A percentile compares a stretch with the other conserved stretches of the same genome.
Conservation (phyloP, 106 monocot genomes). For the Dendrobium huoshanense region DNA sequence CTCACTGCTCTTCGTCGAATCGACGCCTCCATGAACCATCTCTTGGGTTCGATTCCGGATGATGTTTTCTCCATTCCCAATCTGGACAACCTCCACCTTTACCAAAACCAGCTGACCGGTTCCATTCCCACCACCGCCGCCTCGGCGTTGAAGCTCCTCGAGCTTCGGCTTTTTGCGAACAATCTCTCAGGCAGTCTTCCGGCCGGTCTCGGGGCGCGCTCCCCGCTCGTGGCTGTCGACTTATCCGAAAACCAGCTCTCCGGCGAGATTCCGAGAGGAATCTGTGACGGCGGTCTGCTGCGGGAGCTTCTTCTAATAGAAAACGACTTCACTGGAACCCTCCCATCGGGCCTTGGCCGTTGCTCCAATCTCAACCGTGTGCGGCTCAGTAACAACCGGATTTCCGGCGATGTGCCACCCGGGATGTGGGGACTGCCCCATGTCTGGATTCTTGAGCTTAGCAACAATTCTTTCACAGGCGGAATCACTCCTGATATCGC, state of each 20-base stretch:
- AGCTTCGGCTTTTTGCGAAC: constrained; percentile 53
- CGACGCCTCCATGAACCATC: constrained; percentile 18
- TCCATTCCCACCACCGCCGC: constrained; percentile 30
- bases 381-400: constrained; percentile 32
- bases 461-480: constrained; percentile 32
- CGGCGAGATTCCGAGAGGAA: constrained; percentile 45
- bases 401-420: constrained; percentile 41
- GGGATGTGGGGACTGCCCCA: constrained; percentile 37
- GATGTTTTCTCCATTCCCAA: constrained; percentile 7
- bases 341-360: constrained; percentile 37
- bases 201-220: constrained; percentile 27
- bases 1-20: constrained; percentile 14
- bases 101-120: constrained; percentile 18
- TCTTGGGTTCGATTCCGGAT: constrained; percentile 2
- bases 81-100: constrained; percentile 10
- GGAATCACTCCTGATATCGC: constrained; percentile 30
- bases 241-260: constrained; percentile 44
- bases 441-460: constrained; percentile 41
- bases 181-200: constrained; percentile 48
- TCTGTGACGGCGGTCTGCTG: constrained; percentile 49
- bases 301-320: constrained; percentile 37
- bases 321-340: constrained; percentile 34
- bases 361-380: constrained; percentile 37
- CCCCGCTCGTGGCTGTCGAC: constrained; percentile 36
- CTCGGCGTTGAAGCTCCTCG: constrained; percentile 20